Evolutionary conservation across 1,284 basidiomycete species (phyloP), one percentile per base, ranked within the genome.

Genomic region (Bondarzewia mesenterica): DNA sequence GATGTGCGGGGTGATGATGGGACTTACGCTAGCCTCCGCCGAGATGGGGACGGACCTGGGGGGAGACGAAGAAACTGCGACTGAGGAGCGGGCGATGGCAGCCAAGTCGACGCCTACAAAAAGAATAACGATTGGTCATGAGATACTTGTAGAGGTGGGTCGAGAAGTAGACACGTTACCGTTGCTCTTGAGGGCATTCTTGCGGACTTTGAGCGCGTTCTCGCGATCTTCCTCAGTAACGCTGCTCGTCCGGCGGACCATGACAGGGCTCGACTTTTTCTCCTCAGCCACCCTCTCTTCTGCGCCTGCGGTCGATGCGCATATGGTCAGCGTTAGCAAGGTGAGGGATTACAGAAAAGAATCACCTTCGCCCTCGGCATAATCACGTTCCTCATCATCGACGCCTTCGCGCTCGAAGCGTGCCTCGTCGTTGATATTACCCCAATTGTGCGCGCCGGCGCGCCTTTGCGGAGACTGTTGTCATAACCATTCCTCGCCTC

Each of bases 371-470:
- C 29, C 50, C 54, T 69, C 65, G 21, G 67, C 71, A n/a, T 66
- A 57, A 23, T 76, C 74, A 32, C 55, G 57, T 27, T 69, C 62
- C 55, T 77, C 77, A 60, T 84, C 80, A 36, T 68, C 67, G 18
- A 72, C 50, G 10, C 75, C 80, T 21, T 70, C 74, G 44, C 60
- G 64, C 66, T 82, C 83, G 60, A 77, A 71, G 52, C 74, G 69
- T 37, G 65, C 68, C 66, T 90, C 84, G 57, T 89, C 73, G 14
- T 66, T 66, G 57, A 88, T 63, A 45, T 74, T 77, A 52, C 90
- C 90, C 90, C 90, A 93, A 70, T 89, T 90, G 69, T 91, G 82
- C 3, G 75, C 71, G 36, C 90, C 90, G 36, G 78, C 80, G 48
- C 90, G 55, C 77, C 72, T 72, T 93, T 93, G 65, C 81, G 85